These are phyloP conservation scores for Aspergillus homomorphus DNA, from an alignment of 495 filamentous ascomycete species.

Conservation along the genomic window DNA sequence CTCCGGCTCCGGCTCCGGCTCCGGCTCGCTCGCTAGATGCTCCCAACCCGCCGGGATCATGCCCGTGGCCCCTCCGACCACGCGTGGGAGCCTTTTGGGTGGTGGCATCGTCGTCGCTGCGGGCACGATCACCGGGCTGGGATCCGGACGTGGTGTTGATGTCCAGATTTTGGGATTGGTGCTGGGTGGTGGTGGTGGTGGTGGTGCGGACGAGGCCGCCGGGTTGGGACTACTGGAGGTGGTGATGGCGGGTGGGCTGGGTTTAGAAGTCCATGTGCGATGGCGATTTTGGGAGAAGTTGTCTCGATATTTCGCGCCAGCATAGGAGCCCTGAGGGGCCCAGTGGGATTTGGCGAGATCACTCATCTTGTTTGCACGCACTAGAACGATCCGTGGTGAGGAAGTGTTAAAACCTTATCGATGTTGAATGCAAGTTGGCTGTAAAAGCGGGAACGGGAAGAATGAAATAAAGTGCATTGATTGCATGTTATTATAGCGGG, in stretches of 20 bases:
- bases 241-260: neutral
- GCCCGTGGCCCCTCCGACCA: neutral
- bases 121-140: neutral
- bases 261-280: neutral
- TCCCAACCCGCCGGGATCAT: neutral
- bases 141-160: neutral
- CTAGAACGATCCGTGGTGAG: neutral
- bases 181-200: constrained; percentile 9
- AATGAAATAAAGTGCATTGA: no score
- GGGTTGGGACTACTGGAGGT: neutral
- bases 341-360: constrained; percentile 31
- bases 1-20: neutral
- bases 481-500: neutral
- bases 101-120: neutral
- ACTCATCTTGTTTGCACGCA: constrained; percentile 14
- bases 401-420: no score
- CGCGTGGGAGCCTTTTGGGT: neutral
- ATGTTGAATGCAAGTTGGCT: neutral
- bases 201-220: neutral
- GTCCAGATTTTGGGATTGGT: constrained; percentile 14
- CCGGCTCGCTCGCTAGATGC: no score
- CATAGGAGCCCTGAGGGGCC: constrained; percentile 13
- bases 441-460: neutral
- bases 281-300: neutral
- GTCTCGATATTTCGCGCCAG: neutral